These are phyloP conservation scores for Rhodotorula sp. DNA, from an alignment of 1,284 basidiomycete species.

Conservation along the genomic window DNA sequence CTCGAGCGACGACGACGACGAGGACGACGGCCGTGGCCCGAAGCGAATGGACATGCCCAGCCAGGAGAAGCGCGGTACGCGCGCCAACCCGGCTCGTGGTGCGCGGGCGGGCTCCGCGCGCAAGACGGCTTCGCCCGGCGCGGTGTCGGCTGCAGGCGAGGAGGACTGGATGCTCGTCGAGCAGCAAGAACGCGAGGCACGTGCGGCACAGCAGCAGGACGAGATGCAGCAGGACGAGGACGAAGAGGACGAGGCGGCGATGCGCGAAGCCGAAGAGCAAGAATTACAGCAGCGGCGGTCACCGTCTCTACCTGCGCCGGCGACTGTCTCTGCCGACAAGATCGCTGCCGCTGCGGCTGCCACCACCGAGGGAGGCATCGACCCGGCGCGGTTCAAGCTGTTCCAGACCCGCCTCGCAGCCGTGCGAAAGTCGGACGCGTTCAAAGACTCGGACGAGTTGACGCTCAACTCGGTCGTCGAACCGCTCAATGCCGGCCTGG, in stretches of 20 bases:
- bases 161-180: slow-evolving; percentile 20
- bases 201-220: background rate
- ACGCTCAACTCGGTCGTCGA: slow-evolving; percentile 19
- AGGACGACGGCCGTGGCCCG: slow-evolving; percentile 16
- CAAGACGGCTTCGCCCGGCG: background rate
- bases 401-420: slow-evolving; percentile 30
- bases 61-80: background rate
- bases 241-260: background rate
- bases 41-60: slow-evolving; percentile 26
- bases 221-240: slow-evolving; percentile 13
- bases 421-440: slow-evolving; percentile 25
- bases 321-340: slow-evolving; percentile 11
- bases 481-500: slow-evolving; percentile 26
- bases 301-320: slow-evolving; percentile 1
- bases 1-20: slow-evolving; percentile 44
- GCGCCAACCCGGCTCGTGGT: slow-evolving; percentile 12
- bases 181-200: background rate
- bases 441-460: slow-evolving; percentile 26
- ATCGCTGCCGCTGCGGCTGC: slow-evolving; percentile 20
- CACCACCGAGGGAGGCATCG: background rate
- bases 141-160: slow-evolving; percentile 8
- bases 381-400: slow-evolving; percentile 33
- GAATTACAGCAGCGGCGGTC: background rate
- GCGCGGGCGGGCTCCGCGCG: slow-evolving; percentile 1
- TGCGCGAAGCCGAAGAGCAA: slow-evolving; percentile 3